These are phyloP conservation scores for Cladosporium velox DNA, from an alignment of 2,329 filamentous ascomycete genomes.

Conservation along the genomic window DNA sequence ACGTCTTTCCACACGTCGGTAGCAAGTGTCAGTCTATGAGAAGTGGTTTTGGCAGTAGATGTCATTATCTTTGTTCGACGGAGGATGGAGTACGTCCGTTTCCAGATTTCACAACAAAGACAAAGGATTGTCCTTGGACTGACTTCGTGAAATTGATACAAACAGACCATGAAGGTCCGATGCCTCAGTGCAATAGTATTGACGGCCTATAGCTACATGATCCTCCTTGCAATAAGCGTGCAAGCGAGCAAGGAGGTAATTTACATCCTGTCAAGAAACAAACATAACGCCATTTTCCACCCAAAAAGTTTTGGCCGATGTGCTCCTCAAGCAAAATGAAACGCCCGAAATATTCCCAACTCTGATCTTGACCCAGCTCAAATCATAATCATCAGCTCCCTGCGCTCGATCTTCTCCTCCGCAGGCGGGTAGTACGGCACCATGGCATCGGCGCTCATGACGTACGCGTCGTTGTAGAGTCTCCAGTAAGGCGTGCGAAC, in stretches of 20 bases:
- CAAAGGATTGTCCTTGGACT: background rate
- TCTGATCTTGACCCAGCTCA: conserved; percentile 15
- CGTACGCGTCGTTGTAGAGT: conserved; percentile 95
- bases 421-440: conserved; percentile 82
- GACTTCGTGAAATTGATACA: background rate
- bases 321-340: background rate
- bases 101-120: background rate
- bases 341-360: background rate
- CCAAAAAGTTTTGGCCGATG: background rate
- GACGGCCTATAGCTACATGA: background rate
- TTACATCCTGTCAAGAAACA: background rate
- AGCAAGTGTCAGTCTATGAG: background rate
- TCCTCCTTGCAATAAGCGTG: background rate
- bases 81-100: background rate
- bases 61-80: background rate
- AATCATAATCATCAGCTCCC: conserved; percentile 28
- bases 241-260: background rate
- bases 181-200: background rate
- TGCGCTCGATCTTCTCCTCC: conserved; percentile 27
- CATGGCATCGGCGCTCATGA: conserved; percentile 89
- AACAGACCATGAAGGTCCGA: background rate
- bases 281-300: background rate
- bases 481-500: conserved; percentile 95
- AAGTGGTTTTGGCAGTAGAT: background rate
- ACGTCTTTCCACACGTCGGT: too few species aligned